phyloP scores from a whole-genome alignment of 345 rosid genomes.

The Physaria fendleri region DNA sequence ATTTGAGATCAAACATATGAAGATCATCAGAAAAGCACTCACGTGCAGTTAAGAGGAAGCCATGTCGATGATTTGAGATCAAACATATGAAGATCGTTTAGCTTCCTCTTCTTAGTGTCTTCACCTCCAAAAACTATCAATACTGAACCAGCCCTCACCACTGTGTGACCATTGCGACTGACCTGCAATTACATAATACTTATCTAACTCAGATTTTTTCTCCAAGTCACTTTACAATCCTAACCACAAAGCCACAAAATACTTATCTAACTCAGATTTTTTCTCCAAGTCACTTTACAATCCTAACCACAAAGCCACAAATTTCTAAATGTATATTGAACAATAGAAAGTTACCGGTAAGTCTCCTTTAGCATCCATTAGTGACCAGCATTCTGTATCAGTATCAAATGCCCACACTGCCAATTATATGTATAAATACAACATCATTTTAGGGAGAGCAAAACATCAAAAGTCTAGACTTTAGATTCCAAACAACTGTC shows the following conservation, averaged over 20 bases:
- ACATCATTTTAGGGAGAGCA: slow-evolving; percentile 6
- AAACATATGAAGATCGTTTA: slow-evolving; percentile 93
- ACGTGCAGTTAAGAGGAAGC: slow-evolving; percentile 99
- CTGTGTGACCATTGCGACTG: slow-evolving; percentile 88
- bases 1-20: slow-evolving; percentile 93
- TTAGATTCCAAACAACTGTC: not conserved
- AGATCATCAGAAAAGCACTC: slow-evolving; percentile 64
- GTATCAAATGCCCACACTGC: slow-evolving; percentile 93
- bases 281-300: not conserved
- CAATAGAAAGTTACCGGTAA: slow-evolving; percentile 51
- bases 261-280: not conserved
- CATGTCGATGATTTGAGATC: slow-evolving; percentile 91
- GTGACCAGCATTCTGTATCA: slow-evolving; percentile 87
- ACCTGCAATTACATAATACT: slow-evolving; percentile 48
- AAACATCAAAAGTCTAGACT: not conserved
- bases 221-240: slow-evolving; percentile 1
- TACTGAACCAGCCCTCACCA: slow-evolving; percentile 72
- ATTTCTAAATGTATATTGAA: not conserved
- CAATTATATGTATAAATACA: slow-evolving; percentile 2
- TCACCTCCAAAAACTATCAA: slow-evolving; percentile 91
- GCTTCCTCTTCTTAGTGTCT: slow-evolving; percentile 81
- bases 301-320: not conserved
- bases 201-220: not conserved
- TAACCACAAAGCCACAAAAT: not conserved
- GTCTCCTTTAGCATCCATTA: slow-evolving; percentile 94